Percentiles rank a stretch among this genome's conserved stretches.
These are phyloP conservation scores for Lantana camara DNA, from an alignment of 257 asterid genomes.

Conservation along the genomic window DNA sequence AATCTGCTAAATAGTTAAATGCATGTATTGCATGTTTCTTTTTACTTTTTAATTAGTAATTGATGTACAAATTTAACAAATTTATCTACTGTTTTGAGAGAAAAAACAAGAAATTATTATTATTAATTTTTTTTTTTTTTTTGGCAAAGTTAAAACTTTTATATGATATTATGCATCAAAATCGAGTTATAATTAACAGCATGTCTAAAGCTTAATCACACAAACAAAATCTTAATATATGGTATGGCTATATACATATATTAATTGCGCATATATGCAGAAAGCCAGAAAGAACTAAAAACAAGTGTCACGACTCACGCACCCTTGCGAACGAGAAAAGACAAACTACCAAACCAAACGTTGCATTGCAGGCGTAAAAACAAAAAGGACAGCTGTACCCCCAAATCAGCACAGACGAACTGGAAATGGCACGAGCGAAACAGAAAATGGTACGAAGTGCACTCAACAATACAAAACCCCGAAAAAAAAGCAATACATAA, in stretches of 20 bases:
- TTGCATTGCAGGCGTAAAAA: slow-evolving; percentile 14
- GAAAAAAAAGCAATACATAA: not conserved
- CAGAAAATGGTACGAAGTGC: not conserved
- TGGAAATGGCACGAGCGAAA: slow-evolving; percentile 10
- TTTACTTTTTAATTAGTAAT: too few species aligned
- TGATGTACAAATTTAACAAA: not conserved
- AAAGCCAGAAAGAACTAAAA: too few species aligned
- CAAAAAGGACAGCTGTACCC: slow-evolving; percentile 31
- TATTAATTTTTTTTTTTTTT: too few species aligned
- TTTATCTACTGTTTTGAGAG: too few species aligned
- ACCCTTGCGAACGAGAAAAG: not conserved
- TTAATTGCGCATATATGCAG: too few species aligned
- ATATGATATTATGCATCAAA: too few species aligned
- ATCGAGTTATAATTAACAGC: too few species aligned
- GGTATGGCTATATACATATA: not conserved
- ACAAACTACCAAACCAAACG: slow-evolving; percentile 20
- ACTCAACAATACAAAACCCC: not conserved
- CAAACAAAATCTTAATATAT: not conserved
- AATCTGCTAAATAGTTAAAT: too few species aligned
- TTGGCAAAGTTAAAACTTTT: too few species aligned
- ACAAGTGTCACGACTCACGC: slow-evolving; percentile 9
- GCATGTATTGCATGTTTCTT: too few species aligned
- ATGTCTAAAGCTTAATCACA: not conserved
- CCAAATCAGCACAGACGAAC: slow-evolving; percentile 7
- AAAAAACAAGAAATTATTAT: too few species aligned